phyloP scores from a whole-genome alignment of 805 yeast species.

The Nakazawaea siamensis region DNA sequence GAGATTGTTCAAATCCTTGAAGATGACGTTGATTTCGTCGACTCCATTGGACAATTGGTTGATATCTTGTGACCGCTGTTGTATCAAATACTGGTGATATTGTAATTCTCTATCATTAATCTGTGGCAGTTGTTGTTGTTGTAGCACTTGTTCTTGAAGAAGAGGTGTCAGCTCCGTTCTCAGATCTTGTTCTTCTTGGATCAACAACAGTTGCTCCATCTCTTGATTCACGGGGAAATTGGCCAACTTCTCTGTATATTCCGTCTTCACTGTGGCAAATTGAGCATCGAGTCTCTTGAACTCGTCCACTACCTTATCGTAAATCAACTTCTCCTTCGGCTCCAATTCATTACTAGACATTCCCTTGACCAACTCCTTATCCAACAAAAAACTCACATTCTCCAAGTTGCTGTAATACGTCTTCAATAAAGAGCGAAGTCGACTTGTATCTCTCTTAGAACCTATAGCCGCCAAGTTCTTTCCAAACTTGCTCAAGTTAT shows the following conservation, averaged over 20 bases:
- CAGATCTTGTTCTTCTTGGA: conserved; percentile 12
- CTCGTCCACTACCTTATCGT: conserved; percentile 49
- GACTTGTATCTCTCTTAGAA: conserved; percentile 37
- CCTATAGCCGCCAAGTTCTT: conserved; percentile 43
- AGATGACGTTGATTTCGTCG: conserved; percentile 77
- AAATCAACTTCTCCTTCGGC: conserved; percentile 26
- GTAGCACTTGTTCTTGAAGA: conserved; percentile 23
- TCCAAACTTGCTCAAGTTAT: conserved; percentile 41
- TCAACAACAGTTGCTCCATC: conserved; percentile 9
- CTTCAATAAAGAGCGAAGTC: conserved; percentile 21
- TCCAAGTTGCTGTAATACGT: conserved; percentile 13
- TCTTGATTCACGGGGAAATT: conserved; percentile 26
- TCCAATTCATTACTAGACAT: conserved; percentile 17
- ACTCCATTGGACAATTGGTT: conserved; percentile 69
- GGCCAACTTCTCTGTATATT: conserved; percentile 41
- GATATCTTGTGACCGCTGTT: conserved; percentile 70
- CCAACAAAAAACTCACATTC: conserved; percentile 16
- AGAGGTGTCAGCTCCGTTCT: conserved; percentile 32
- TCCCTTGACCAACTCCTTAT: conserved; percentile 25
- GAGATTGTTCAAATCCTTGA: conserved; percentile 69
- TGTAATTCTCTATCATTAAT: conserved; percentile 45
- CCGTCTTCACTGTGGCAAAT: conserved; percentile 32
- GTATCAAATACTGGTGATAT: conserved; percentile 55
- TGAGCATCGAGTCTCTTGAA: conserved; percentile 41
- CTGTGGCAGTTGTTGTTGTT: conserved; percentile 21